A percentile compares a stretch with the other conserved stretches of the same genome.
Evolutionary conservation across 1,284 basidiomycete species (phyloP).

Genomic region (Fistulina hepatica): DNA sequence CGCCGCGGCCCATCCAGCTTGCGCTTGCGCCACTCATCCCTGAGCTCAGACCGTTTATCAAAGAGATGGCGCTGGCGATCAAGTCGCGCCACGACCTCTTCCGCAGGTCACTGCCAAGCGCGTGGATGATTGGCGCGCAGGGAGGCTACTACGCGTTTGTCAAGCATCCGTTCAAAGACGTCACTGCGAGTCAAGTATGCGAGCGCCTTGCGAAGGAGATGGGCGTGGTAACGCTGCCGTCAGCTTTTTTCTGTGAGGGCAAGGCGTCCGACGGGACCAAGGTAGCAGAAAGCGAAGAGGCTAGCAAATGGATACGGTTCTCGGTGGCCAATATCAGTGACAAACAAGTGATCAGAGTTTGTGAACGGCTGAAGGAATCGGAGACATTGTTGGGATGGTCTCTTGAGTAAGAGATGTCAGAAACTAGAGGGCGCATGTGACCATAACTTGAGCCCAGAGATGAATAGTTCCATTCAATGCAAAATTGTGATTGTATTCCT

Average conservation of each 20-base stretch:
- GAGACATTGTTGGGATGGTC: conserved; percentile 1
- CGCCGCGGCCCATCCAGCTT: conserved; percentile 61
- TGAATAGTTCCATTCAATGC: too few species aligned
- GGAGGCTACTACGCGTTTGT: conserved; percentile 75
- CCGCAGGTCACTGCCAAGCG: conserved; percentile 29
- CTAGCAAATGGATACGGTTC: conserved; percentile 60
- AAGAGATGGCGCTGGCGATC: conserved; percentile 39
- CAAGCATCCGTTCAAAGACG: conserved; percentile 50
- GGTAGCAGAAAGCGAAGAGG: conserved; percentile 23
- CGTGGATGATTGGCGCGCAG: conserved; percentile 54
- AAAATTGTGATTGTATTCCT: neutral
- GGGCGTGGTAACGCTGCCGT: conserved; percentile 63
- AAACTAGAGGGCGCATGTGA: too few species aligned
- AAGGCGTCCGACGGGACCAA: conserved; percentile 17
- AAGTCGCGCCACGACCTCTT: conserved; percentile 53
- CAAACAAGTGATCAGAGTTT: conserved; percentile 46
- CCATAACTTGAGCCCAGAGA: too few species aligned
- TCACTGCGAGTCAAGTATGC: conserved; percentile 45
- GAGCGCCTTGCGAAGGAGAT: conserved; percentile 46
- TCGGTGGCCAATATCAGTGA: conserved; percentile 76
- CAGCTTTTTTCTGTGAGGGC: conserved; percentile 49
- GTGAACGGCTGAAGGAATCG: conserved; percentile 35
- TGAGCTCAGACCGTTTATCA: conserved; percentile 44
- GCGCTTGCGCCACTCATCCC: conserved; percentile 51
- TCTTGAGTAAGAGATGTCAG: conserved; percentile 2